Conservation (phyloP, 139 green algal genomes). For the Picochlorum sp. region DNA sequence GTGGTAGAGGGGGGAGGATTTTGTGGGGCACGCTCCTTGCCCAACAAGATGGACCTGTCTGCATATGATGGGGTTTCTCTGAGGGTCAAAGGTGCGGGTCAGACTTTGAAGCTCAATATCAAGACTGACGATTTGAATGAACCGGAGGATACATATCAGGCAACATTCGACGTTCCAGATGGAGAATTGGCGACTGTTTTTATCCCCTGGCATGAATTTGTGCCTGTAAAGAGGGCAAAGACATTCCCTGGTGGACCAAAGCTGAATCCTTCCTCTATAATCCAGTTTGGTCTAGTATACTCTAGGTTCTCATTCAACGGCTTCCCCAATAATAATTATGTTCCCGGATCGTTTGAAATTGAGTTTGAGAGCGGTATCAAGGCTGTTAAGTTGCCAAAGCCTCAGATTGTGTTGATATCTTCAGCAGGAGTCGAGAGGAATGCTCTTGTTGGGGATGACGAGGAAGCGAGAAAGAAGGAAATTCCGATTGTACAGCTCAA, state of each 20-base stretch:
- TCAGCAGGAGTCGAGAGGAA: slow-evolving; percentile 74
- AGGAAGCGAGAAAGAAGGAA: slow-evolving; percentile 38
- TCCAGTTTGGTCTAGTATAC: slow-evolving; percentile 54
- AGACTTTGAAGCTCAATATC: slow-evolving; percentile 85
- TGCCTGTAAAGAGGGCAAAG: slow-evolving; percentile 58
- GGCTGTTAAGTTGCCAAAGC: slow-evolving; percentile 39
- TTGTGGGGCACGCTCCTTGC: slow-evolving; percentile 55
- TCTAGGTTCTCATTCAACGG: slow-evolving; percentile 65
- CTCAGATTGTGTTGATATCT: slow-evolving; percentile 46
- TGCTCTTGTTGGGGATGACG: slow-evolving; percentile 65
- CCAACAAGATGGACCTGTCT: slow-evolving; percentile 20
- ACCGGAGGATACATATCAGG: slow-evolving; percentile 73
- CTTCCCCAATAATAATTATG: slow-evolving; percentile 51
- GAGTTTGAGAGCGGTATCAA: slow-evolving; percentile 50
- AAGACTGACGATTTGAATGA: slow-evolving; percentile 62
- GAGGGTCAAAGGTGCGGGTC: slow-evolving; percentile 55
- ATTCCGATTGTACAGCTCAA: slow-evolving; percentile 87
- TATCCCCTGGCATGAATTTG: slow-evolving; percentile 77
- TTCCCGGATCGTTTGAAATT: slow-evolving; percentile 48
- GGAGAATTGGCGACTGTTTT: slow-evolving; percentile 55
- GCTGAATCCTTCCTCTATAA: slow-evolving; percentile 48
- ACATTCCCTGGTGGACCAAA: slow-evolving; percentile 38
- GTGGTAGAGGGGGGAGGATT: slow-evolving; percentile 77
- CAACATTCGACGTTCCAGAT: slow-evolving; percentile 57
- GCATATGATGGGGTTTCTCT: slow-evolving; percentile 52